phyloP scores from a whole-genome alignment of 306 rosid species.

The Trichosanthes cucumerina region DNA sequence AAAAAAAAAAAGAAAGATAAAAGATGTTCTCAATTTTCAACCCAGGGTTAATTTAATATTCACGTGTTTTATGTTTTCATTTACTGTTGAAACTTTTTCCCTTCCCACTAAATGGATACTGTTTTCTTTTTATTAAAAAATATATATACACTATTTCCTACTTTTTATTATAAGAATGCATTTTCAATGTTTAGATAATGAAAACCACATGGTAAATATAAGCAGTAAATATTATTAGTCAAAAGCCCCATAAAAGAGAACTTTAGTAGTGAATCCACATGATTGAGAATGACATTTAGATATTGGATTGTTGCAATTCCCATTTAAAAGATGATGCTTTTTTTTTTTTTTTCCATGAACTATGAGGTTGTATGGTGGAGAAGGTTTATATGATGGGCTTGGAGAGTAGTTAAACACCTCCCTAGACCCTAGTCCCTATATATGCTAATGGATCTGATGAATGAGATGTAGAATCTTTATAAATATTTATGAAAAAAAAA shows the following conservation, averaged over 20 bases:
- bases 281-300: background rate
- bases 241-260: background rate
- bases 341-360: background rate
- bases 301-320: background rate
- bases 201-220: background rate
- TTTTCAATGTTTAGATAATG: background rate
- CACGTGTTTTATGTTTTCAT: no score
- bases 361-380: background rate
- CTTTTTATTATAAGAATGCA: background rate
- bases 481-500: no score
- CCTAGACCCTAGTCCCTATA: background rate
- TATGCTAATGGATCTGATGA: background rate
- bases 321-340: background rate
- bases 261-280: background rate
- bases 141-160: no score
- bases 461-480: no score
- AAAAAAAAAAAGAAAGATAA: no score
- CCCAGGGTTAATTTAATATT: background rate
- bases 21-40: no score
- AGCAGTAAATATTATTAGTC: background rate
- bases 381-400: background rate
- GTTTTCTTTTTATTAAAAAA: background rate
- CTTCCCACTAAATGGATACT: background rate
- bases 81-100: background rate
- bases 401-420: background rate